Evolutionary conservation across 1,284 basidiomycete genomes (phyloP).

Genomic region (Sporisorium scitamineum): DNA sequence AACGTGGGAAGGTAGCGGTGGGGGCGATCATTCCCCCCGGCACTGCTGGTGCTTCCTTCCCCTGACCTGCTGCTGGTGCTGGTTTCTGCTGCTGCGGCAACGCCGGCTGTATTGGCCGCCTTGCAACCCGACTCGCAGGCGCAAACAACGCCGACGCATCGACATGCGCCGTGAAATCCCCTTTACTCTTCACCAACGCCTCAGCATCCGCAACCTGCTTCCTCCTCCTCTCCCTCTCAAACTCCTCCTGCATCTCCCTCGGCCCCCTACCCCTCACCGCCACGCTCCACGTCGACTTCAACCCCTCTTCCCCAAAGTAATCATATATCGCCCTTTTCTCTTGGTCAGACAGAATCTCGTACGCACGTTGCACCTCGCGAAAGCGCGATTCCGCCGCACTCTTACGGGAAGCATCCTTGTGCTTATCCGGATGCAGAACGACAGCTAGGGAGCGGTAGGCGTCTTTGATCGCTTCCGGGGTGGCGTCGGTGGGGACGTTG

Average conservation of each 20-base stretch:
- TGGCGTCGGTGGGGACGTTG: constrained; percentile 77
- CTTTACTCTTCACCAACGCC: constrained; percentile 73
- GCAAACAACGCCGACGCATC: constrained; percentile 65
- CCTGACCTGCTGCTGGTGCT: constrained; percentile 74
- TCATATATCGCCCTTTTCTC: constrained; percentile 83
- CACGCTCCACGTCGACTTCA: constrained; percentile 72
- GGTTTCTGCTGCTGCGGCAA: constrained; percentile 77
- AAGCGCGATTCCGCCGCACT: constrained; percentile 77
- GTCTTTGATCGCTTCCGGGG: constrained; percentile 78
- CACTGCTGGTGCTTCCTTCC: background rate
- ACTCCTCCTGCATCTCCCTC: constrained; percentile 74
- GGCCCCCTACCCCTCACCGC: constrained; percentile 72
- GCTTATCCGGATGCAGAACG: constrained; percentile 88
- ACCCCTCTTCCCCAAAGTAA: constrained; percentile 77
- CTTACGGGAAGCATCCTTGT: constrained; percentile 75
- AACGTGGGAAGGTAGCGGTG: constrained; percentile 5
- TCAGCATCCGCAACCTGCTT: constrained; percentile 72
- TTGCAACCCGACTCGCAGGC: constrained; percentile 80
- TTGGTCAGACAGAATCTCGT: constrained; percentile 78
- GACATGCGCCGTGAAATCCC: constrained; percentile 68
- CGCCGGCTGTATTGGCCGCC: no score
- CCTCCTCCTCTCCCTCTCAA: constrained; percentile 71
- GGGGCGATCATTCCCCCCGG: constrained; percentile 72
- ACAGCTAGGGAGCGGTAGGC: constrained; percentile 78
- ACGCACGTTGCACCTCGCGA: constrained; percentile 81